Conservation (phyloP, 202 grass and related monocot genomes). For the Panicum hallii region DNA sequence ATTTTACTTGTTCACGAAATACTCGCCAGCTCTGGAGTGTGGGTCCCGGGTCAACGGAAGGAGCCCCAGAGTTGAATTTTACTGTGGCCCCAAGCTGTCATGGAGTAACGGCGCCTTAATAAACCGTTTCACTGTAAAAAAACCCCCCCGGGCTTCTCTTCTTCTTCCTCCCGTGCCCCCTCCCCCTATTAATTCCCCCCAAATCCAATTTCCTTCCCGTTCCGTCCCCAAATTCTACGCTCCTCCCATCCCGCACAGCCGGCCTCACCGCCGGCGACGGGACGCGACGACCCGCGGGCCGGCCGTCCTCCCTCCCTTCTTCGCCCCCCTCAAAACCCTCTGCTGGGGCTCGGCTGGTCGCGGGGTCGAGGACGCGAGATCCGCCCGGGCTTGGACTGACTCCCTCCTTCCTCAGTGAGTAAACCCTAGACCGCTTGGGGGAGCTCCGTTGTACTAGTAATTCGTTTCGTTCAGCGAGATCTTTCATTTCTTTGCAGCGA, state of each 20-base stretch:
- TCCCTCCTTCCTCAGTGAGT: neutral
- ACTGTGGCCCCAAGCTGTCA: neutral
- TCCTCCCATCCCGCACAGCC: neutral
- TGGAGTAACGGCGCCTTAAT: neutral
- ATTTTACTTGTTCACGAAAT: too few species aligned
- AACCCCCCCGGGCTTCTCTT: neutral
- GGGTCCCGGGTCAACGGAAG: neutral
- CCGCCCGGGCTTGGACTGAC: neutral
- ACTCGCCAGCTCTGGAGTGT: neutral
- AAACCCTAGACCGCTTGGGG: neutral
- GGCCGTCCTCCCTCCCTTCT: neutral
- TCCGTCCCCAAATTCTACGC: neutral
- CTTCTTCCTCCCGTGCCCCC: neutral
- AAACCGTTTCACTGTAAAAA: constrained; percentile 13
- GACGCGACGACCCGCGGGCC: neutral
- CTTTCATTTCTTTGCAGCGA: neutral
- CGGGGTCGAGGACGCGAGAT: neutral
- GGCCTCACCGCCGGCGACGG: constrained; percentile 31
- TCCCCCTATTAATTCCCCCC: neutral
- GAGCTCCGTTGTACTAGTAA: neutral
- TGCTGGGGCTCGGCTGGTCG: neutral
- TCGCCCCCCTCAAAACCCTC: neutral
- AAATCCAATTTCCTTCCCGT: neutral
- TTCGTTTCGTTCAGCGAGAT: neutral
- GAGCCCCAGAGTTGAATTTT: neutral